A percentile compares a stretch with the other conserved stretches of the same genome.
Conservation (phyloP, 2,329 filamentous ascomycete species). For the Nemania abortiva region DNA sequence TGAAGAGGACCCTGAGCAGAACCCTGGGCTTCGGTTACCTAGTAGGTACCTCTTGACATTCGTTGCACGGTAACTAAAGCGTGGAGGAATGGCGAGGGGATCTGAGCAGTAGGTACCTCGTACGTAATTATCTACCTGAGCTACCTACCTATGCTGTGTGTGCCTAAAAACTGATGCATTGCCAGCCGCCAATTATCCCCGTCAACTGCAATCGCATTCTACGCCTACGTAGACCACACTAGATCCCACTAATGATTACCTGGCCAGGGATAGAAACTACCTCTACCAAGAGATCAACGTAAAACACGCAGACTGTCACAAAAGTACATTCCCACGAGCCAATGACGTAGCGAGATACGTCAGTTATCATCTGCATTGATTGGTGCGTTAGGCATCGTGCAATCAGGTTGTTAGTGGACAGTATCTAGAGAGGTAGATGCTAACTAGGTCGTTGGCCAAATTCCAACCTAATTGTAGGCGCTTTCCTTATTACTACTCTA, state of each 20-base stretch:
- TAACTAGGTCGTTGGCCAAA: conserved; percentile 2
- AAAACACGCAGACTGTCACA: conserved; percentile 1
- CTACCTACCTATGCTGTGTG: background rate
- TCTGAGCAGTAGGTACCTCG: background rate
- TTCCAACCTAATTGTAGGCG: conserved; percentile 7
- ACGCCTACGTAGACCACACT: background rate
- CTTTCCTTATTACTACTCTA: background rate
- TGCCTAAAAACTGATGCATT: background rate
- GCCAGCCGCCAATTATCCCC: background rate
- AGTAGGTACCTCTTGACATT: background rate
- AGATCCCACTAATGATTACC: background rate
- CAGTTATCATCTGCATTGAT: background rate
- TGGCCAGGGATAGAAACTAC: background rate
- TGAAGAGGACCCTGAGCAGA: background rate
- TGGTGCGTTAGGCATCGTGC: conserved; percentile 4
- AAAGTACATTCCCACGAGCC: background rate
- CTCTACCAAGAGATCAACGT: background rate
- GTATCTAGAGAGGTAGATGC: background rate
- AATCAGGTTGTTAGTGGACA: background rate
- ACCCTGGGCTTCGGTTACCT: background rate
- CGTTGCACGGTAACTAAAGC: background rate
- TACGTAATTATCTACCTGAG: too few relatives aligned
- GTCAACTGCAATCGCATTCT: background rate
- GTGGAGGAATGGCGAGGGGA: background rate
- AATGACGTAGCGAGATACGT: background rate